Conservation (phyloP, 257 asterid genomes). For the Solanum pinnatisectum region DNA sequence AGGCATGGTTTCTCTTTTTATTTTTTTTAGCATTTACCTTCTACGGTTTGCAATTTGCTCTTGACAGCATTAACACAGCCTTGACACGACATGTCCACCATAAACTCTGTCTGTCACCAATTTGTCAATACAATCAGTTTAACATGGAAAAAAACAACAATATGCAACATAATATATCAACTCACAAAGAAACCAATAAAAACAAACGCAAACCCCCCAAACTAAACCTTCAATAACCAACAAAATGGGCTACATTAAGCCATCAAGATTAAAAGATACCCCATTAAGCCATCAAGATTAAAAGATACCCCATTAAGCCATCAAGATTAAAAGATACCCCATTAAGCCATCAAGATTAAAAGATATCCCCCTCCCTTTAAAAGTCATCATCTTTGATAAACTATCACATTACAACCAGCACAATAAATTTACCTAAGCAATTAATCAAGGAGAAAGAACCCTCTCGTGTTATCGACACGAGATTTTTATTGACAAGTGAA, state of each 20-base stretch:
- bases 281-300: neutral
- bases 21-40: constrained; percentile 38
- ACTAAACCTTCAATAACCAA: neutral
- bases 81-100: constrained; percentile 92
- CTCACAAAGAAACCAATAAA: neutral
- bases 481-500: neutral
- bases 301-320: neutral
- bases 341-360: neutral
- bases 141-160: neutral
- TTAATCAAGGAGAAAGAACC: neutral
- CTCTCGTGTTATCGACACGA: neutral
- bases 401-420: neutral
- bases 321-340: neutral
- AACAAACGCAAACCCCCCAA: neutral
- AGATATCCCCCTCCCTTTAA: neutral
- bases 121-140: neutral
- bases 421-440: neutral
- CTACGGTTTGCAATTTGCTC: constrained; percentile 62
- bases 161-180: neutral
- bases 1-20: neutral
- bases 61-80: constrained; percentile 83
- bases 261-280: neutral
- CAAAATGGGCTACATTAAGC: neutral
- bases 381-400: neutral
- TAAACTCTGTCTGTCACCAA: constrained; percentile 67